Evolutionary conservation across 305 asterid species (phyloP).

Genomic region (Fraxinus xanthoxyloides): DNA sequence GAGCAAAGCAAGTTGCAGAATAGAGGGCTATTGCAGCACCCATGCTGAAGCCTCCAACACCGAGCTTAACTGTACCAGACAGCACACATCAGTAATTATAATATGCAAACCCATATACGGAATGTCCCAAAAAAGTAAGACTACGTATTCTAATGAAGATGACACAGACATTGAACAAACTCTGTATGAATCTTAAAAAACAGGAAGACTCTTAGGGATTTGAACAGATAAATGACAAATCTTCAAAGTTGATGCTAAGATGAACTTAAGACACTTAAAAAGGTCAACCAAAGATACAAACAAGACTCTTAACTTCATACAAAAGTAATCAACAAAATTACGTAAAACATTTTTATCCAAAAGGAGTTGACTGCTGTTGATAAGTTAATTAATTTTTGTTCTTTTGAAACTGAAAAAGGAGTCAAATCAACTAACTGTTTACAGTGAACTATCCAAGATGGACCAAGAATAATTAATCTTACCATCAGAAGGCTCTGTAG

Average conservation of each 20-base stretch:
- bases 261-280: neutral
- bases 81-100: neutral
- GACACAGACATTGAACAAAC: slow-evolving; percentile 4
- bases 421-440: neutral
- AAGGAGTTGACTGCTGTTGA: neutral
- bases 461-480: slow-evolving; percentile 23
- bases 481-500: slow-evolving; percentile 91
- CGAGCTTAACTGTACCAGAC: slow-evolving; percentile 67
- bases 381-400: neutral
- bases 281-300: neutral
- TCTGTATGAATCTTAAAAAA: neutral
- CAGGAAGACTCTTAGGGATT: neutral
- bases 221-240: neutral
- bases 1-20: slow-evolving; percentile 88
- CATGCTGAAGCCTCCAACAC: slow-evolving; percentile 95
- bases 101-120: neutral
- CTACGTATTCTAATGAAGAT: neutral
- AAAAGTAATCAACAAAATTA: neutral
- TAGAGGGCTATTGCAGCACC: slow-evolving; percentile 90
- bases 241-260: neutral
- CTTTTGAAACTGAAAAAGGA: neutral
- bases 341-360: neutral
- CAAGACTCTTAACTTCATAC: neutral
- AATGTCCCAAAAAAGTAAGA: neutral
- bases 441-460: neutral